Evolutionary conservation across 75 land plant species (phyloP).

Genomic region (Chamaecyparis obtusa): DNA sequence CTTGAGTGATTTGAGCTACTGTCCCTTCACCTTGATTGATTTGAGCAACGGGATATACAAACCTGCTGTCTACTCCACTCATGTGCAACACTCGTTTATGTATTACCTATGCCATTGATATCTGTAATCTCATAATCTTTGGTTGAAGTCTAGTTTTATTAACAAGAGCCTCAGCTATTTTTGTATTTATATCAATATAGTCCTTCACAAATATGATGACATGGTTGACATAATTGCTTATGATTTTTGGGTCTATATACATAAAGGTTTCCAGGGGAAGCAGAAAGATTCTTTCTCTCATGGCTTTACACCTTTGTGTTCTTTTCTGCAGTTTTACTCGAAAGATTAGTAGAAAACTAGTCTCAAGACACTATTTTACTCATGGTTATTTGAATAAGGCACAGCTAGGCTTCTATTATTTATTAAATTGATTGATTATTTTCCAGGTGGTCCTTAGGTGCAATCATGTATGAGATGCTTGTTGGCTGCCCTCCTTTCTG

Average conservation of each 20-base stretch:
- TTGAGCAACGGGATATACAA: neutral
- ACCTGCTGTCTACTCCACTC: neutral
- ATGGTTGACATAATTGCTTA: neutral
- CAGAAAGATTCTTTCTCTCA: neutral
- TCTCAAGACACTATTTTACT: neutral
- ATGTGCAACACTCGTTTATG: neutral
- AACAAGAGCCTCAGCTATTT: neutral
- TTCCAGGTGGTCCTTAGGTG: constrained; percentile 72
- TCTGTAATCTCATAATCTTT: neutral
- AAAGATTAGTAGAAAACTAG: neutral
- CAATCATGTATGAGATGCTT: constrained; percentile 81
- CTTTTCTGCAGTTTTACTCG: neutral
- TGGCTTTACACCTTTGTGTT: neutral
- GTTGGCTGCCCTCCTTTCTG: constrained; percentile 81
- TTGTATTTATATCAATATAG: neutral
- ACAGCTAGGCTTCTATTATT: neutral
- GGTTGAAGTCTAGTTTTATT: neutral
- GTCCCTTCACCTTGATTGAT: neutral
- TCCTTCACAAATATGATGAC: neutral
- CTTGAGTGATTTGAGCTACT: neutral
- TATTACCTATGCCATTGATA: neutral
- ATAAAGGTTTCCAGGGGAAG: neutral
- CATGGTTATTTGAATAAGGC: neutral
- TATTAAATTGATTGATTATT: neutral
- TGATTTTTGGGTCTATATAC: neutral